phyloP scores from a whole-genome alignment of 1,284 basidiomycete genomes.

The Omphalotus olearius region DNA sequence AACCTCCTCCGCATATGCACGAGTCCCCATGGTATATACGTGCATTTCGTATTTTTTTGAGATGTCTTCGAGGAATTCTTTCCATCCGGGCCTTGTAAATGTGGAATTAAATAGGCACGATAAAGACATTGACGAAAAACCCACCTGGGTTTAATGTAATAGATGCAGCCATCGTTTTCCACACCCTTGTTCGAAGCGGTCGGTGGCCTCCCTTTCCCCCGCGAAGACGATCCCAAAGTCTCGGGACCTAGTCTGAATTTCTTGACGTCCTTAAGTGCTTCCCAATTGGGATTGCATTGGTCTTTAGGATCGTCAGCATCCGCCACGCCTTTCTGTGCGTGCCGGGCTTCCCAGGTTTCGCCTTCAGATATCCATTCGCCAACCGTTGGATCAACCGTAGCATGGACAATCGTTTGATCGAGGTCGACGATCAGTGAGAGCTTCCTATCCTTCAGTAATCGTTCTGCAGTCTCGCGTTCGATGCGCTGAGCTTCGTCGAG shows the following conservation, averaged over 20 bases:
- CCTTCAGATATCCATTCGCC: conserved; percentile 95
- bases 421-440: conserved; percentile 97
- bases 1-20: conserved; percentile 94
- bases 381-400: conserved; percentile 97
- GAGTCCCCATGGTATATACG: conserved; percentile 99
- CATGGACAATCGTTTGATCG: conserved; percentile 98
- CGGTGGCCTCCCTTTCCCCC: conserved; percentile 46
- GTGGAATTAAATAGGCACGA: conserved; percentile 15
- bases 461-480: conserved; percentile 76
- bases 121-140: conserved; percentile 23
- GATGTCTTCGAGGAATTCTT: conserved; percentile 70
- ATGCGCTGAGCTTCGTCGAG: conserved; percentile 87
- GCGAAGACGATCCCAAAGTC: conserved; percentile 51
- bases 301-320: conserved; percentile 41
- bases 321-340: conserved; percentile 35
- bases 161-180: conserved; percentile 82
- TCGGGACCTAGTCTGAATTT: conserved; percentile 86
- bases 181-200: conserved; percentile 37
- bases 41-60: conserved; percentile 94
- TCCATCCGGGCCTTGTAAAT: conserved; percentile 75
- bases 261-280: conserved; percentile 83
- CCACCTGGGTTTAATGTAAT: conserved; percentile 95
- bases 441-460: conserved; percentile 73
- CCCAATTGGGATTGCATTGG: conserved; percentile 84
- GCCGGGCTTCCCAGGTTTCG: conserved; percentile 64